phyloP scores from a whole-genome alignment of 306 rosid species.

The Arachis stenosperma region DNA sequence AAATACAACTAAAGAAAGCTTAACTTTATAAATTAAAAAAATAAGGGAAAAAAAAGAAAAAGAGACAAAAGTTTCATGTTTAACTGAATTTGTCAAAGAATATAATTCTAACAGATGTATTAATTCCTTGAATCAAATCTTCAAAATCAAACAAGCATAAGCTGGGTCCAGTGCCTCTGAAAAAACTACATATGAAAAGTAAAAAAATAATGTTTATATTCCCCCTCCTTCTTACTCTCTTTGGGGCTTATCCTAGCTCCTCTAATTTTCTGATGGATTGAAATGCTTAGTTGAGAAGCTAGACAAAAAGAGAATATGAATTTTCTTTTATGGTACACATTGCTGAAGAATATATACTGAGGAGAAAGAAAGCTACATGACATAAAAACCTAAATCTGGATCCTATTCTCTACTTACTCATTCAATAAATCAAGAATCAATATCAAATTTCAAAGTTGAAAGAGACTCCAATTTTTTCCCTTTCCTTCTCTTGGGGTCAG shows the following conservation, averaged over 20 bases:
- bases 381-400: constrained; percentile 36
- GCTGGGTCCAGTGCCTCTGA: constrained; percentile 6
- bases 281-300: constrained; percentile 40
- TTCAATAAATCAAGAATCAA: constrained; percentile 31
- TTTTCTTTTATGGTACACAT: constrained; percentile 33
- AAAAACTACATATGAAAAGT: constrained; percentile 21
- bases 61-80: constrained; percentile 22
- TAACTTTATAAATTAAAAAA: constrained; percentile 6
- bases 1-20: not conserved
- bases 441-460: constrained; percentile 21
- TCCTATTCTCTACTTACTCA: constrained; percentile 24
- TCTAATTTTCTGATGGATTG: constrained; percentile 33
- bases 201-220: constrained; percentile 34
- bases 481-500: not conserved
- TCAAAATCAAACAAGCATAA: constrained; percentile 18
- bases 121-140: constrained; percentile 34
- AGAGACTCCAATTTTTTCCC: constrained; percentile 31
- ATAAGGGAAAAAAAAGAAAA: not conserved
- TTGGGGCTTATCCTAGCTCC: constrained; percentile 22
- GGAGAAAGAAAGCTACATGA: not conserved
- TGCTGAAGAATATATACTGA: constrained; percentile 35
- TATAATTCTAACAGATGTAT: constrained; percentile 35
- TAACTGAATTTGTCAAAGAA: constrained; percentile 30
- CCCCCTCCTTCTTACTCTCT: constrained; percentile 28
- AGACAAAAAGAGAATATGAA: constrained; percentile 13